Evolutionary conservation across 148 eudicot species (phyloP).

Genomic region (Chenopodium suecicum): DNA sequence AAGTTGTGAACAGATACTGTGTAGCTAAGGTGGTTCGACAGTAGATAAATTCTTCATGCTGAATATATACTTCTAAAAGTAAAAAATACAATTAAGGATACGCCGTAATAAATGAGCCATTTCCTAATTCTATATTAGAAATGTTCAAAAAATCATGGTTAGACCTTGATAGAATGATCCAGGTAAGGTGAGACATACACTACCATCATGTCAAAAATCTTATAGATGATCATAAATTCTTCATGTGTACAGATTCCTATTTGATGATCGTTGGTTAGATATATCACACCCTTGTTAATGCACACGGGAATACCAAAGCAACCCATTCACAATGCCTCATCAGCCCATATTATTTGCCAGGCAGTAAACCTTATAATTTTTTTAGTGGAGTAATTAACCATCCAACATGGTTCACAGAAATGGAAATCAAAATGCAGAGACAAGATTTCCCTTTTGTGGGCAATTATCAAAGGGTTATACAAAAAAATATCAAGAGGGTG

Average conservation of each 20-base stretch:
- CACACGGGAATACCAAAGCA: neutral
- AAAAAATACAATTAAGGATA: neutral
- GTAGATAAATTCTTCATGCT: too few species aligned
- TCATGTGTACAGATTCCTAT: neutral
- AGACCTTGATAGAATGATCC: neutral
- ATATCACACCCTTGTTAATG: neutral
- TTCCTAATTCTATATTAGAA: neutral
- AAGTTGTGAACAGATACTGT: neutral
- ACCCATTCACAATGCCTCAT: neutral
- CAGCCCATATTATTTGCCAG: neutral
- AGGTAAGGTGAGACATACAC: neutral
- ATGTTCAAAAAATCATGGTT: neutral
- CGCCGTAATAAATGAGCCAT: neutral
- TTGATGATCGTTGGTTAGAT: neutral
- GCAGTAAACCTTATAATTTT: neutral
- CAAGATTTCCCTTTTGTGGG: neutral
- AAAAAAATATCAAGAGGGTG: neutral
- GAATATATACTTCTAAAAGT: neutral
- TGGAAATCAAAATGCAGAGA: constrained; percentile 1
- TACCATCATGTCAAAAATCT: neutral
- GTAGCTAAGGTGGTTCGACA: neutral
- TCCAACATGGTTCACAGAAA: neutral
- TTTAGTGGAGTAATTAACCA: neutral
- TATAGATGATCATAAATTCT: neutral
- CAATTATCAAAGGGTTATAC: neutral